A percentile compares a stretch with the other conserved stretches of the same genome.
Evolutionary conservation across 345 rosid species (phyloP).

Genomic region (Acer campestre): DNA sequence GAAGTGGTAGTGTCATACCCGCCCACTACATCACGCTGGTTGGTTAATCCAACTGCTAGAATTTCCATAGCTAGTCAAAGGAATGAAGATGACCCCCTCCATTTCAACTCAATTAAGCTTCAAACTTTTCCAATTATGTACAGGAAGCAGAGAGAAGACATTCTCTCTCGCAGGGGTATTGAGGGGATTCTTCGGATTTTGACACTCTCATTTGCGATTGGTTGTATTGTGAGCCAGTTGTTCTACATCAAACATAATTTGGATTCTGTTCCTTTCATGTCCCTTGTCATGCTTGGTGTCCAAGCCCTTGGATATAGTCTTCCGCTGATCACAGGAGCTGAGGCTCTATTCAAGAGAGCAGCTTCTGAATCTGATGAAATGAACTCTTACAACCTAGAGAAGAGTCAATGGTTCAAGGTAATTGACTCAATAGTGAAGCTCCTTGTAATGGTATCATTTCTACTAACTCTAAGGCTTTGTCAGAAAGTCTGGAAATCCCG

Average conservation of each 20-base stretch:
- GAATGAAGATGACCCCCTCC: constrained; percentile 75
- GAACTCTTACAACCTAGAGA: constrained; percentile 55
- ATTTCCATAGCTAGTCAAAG: constrained; percentile 71
- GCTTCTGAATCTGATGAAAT: constrained; percentile 50
- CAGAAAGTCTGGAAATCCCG: constrained; percentile 95
- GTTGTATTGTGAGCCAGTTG: constrained; percentile 70
- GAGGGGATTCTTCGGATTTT: constrained; percentile 78
- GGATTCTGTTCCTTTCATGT: constrained; percentile 57
- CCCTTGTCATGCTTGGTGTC: constrained; percentile 85
- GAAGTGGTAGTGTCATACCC: constrained; percentile 77
- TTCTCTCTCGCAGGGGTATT: constrained; percentile 68
- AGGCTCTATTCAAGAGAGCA: constrained; percentile 66
- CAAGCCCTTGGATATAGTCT: constrained; percentile 86
- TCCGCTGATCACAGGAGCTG: constrained; percentile 83
- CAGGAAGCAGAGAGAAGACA: constrained; percentile 78
- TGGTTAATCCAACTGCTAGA: constrained; percentile 72
- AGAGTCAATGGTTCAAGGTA: constrained; percentile 64
- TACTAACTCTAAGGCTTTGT: constrained; percentile 71
- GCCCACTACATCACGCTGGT: constrained; percentile 75
- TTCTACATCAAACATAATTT: constrained; percentile 48
- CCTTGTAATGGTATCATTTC: constrained; percentile 66
- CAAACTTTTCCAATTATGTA: constrained; percentile 68
- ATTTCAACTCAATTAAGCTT: constrained; percentile 52
- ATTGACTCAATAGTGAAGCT: constrained; percentile 78
- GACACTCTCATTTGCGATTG: constrained; percentile 69